Base-by-base conservation (phyloP, 768 basidiomycete species). In the Lentinula detonsa region DNA sequence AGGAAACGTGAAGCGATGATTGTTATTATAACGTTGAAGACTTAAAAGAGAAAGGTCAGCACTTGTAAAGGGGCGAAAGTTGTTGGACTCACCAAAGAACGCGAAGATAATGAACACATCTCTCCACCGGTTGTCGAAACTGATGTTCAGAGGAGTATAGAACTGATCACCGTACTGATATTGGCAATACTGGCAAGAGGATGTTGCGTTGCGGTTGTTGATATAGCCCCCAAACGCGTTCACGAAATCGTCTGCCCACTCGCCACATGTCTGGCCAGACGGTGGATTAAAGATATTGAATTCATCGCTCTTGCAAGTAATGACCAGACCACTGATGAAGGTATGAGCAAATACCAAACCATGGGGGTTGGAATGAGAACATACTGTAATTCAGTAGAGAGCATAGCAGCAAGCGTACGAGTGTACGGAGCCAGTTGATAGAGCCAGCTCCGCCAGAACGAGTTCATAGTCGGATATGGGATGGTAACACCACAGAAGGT, bases 401-500 rank as follows among this genome's bases (percentile, higher is more conserved):
- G 73, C 78, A 93, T 87, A 16, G 91, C 84, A 5, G 85, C 79
- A 28, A 93, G 71, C 10, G 84, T 76, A 23, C 89, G 82, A 0
- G 88, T 91, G 71, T 85, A 90, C 0, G 91, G 91, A 49, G 77
- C 75, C 7, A 89, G 73, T 63, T 85, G 78, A 71, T 93, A 93
- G 15, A 93, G 71, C 90, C 91, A 93, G n/a, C 77, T 78, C 63
- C 81, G 75, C 88, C 88, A 91, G 78, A 91, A 91, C 33, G 70
- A 68, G 9, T 79, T 78, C 70, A 92, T 72, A 4, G 78, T 79
- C 0, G 85, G 82, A 61, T 81, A 87, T 0, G 89, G 90, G 59
- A 92, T 83, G 1, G 88, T 87, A 15, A 92, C 89, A 68, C 92
- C 92, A 65, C 89, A 91, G 81, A 93, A 93, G 15, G 85, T 80